Percentiles rank a stretch among this genome's conserved stretches.
These are phyloP conservation scores for Limnomonas spitsbergensis DNA, from an alignment of 139 green algal species.

Conservation along the genomic window DNA sequence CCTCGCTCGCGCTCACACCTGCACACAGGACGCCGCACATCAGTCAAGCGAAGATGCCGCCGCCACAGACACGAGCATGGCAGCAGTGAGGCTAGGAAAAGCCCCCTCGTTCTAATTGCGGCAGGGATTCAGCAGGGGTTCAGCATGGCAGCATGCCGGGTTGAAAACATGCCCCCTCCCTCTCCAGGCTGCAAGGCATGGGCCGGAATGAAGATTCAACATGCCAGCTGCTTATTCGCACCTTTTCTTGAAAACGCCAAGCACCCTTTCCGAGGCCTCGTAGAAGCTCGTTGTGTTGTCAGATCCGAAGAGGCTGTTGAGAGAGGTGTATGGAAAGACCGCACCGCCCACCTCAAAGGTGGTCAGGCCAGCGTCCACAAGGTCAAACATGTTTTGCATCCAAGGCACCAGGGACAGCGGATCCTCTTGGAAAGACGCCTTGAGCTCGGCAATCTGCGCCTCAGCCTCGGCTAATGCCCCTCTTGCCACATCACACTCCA, in stretches of 20 bases:
- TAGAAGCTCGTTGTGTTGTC: constrained; percentile 33
- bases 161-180: no score
- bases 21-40: no score
- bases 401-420: constrained; percentile 46
- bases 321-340: constrained; percentile 37
- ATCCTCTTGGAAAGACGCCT: constrained; percentile 47
- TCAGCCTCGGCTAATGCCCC: constrained; percentile 32
- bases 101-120: no score
- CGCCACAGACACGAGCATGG: no score
- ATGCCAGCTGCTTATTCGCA: no score
- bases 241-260: constrained; percentile 54
- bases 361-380: constrained; percentile 51
- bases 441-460: constrained; percentile 35
- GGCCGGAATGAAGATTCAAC: no score
- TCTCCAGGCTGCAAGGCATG: no score
- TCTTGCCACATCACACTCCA: constrained; percentile 31
- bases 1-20: constrained; percentile 54
- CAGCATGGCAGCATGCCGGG: no score
- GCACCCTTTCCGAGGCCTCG: constrained; percentile 41
- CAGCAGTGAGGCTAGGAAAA: no score
- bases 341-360: constrained; percentile 48
- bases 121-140: no score
- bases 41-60: no score
- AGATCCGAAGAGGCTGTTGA: constrained; percentile 34
- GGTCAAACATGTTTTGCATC: constrained; percentile 51